Evolutionary conservation across 1,284 basidiomycete species (phyloP).

Genomic region (Psilocybe mexicana): DNA sequence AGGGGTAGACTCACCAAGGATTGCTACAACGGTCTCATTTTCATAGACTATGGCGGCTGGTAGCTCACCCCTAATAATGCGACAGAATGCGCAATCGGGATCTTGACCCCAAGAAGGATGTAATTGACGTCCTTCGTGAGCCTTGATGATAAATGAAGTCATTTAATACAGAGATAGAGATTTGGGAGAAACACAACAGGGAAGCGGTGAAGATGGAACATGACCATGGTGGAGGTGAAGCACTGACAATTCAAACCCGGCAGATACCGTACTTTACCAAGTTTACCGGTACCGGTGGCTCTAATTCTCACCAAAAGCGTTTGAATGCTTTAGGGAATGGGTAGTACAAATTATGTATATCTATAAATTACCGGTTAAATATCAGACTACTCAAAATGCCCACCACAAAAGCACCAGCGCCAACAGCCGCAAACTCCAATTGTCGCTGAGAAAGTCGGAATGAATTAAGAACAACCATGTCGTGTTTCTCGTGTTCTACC

Average conservation of each 20-base stretch:
- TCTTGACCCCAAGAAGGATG: conserved; percentile 47
- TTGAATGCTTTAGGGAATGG: too few relatives aligned
- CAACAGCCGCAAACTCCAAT: conserved; percentile 33
- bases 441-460: conserved; percentile 18
- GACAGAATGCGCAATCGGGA: conserved; percentile 61
- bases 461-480: conserved; percentile 3
- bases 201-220: too few relatives aligned
- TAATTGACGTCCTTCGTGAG: conserved; percentile 51
- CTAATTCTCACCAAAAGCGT: conserved; percentile 6
- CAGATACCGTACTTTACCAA: conserved; percentile 42
- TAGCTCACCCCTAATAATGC: conserved; percentile 51
- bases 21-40: conserved; percentile 64
- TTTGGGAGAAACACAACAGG: too few relatives aligned
- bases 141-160: conserved; percentile 73
- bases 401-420: conserved; percentile 34
- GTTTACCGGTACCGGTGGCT: conserved; percentile 41
- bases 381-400: conserved; percentile 32
- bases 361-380: conserved; percentile 21
- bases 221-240: too few relatives aligned
- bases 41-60: conserved; percentile 59
- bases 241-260: conserved; percentile 24
- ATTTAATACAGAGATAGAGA: conserved; percentile 34
- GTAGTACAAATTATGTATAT: background rate
- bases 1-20: conserved; percentile 52
- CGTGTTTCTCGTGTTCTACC: conserved; percentile 5